Evolutionary conservation across 345 rosid species (phyloP).

Genomic region (Hevea brasiliensis): DNA sequence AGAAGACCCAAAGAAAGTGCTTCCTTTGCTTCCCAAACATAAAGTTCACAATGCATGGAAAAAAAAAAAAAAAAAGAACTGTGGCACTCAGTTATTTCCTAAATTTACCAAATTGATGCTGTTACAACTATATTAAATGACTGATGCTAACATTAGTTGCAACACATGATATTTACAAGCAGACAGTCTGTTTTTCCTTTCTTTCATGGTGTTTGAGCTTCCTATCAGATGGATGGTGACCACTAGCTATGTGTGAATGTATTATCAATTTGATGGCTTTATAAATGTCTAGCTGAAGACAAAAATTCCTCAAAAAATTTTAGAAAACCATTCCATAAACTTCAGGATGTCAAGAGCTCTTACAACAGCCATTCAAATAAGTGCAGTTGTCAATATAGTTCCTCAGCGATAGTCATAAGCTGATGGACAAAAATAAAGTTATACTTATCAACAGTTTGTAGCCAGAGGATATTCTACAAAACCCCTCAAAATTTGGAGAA

Average conservation of each 20-base stretch:
- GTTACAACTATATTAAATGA: neutral
- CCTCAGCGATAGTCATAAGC: neutral
- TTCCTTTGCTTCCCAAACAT: neutral
- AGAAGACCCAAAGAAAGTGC: neutral
- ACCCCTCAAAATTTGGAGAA: neutral
- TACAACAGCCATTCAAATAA: neutral
- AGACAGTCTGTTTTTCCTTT: no score
- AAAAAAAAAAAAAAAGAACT: no score
- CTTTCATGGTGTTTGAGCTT: neutral
- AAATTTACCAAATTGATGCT: no score
- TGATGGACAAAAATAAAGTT: no score
- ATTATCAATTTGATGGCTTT: neutral
- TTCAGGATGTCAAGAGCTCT: neutral
- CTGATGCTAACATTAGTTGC: neutral
- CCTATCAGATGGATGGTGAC: neutral
- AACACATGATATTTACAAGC: neutral
- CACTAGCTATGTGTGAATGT: neutral
- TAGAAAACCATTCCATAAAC: neutral
- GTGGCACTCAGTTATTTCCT: neutral
- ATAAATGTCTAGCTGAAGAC: neutral
- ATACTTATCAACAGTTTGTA: no score
- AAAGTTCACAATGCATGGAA: neutral
- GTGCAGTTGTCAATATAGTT: neutral
- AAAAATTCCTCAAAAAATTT: no score
- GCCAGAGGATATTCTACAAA: neutral